Conservation (phyloP, 2,329 filamentous ascomycete genomes). For the Botrytis pseudocinerea region DNA sequence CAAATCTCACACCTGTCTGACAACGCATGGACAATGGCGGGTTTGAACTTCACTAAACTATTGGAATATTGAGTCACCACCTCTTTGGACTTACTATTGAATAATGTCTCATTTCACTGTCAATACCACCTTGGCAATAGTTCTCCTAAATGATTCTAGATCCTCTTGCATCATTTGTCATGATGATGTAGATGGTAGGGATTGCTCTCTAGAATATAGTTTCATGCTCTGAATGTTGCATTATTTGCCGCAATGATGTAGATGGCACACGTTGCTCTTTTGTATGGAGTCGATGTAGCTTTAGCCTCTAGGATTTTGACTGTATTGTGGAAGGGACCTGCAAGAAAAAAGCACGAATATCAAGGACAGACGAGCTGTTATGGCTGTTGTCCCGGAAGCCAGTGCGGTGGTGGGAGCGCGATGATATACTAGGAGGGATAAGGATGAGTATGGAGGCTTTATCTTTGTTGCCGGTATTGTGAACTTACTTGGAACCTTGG, state of each 20-base stretch:
- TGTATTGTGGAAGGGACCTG: not conserved
- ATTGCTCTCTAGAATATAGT: not conserved
- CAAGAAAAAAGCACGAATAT: no score
- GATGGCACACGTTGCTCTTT: not conserved
- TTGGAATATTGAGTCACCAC: not conserved
- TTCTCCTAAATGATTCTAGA: not conserved
- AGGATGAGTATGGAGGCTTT: no score
- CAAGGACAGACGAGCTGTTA: not conserved
- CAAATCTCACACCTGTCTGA: not conserved
- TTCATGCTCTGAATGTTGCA: not conserved
- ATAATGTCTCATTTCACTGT: not conserved
- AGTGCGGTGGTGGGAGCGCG: no score
- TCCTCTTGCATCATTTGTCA: not conserved
- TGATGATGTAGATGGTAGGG: not conserved
- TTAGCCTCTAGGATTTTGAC: not conserved
- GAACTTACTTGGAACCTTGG: no score
- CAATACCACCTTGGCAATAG: not conserved
- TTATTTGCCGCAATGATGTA: not conserved
- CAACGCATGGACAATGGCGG: not conserved
- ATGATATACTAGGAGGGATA: not conserved
- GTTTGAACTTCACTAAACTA: not conserved
- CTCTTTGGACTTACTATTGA: not conserved
- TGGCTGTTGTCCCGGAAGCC: not conserved
- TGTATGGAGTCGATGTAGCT: not conserved
- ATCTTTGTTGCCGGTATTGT: no score